Evolutionary conservation across 768 basidiomycete species (phyloP), one percentile per base, ranked within the genome.

Genomic region (Tricholoma sp.): DNA sequence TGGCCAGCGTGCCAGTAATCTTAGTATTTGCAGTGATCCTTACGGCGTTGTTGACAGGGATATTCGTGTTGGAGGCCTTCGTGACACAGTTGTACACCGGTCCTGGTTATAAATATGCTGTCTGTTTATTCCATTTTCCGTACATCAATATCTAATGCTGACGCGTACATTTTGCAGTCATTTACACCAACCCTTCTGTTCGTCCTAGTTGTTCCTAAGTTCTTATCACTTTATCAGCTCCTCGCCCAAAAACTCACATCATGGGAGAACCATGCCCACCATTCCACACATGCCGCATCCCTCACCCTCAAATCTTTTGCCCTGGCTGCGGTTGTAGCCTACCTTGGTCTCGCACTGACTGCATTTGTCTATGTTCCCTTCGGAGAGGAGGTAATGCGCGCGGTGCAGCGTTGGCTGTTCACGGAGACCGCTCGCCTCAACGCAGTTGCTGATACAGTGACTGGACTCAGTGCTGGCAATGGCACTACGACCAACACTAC

Each of bases 361-460:
- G 94, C 95, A 13, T 98, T 94, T 66, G 82, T 97, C 50, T 99
- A 98, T 68, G 91, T 96, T 4, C 94, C 94, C 0, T 97, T 95
- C 60, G 94, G 94, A 29, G 88, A 88, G 66, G 80, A 81, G 52
- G 84, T 93, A 59, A 93, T 94, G 89, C 73, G 78, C 7, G 66
- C 76, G 50, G 71, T 79, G 8, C 80, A 80, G 61, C 65, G 70
- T 6, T 72, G 72, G 70, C 63, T 81, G 12, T 77, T 78, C 59
- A 61, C 69, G 4, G 70, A 71, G 12, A 55, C 65, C 1, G 58
- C 55, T 36, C 47, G 47, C 47, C 47, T 20, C 5, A 54, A 55
- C 28, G 62, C 54, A 2, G 60, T 44, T 29, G 6, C 39, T 52
- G 10, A 49, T 52, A 10, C 5, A 76, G 24, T 24, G 24, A 24